Evolutionary conservation across 129 eudicot genomes (phyloP), one percentile per base, ranked within the genome.

Genomic region (Flaveria trinervia): DNA sequence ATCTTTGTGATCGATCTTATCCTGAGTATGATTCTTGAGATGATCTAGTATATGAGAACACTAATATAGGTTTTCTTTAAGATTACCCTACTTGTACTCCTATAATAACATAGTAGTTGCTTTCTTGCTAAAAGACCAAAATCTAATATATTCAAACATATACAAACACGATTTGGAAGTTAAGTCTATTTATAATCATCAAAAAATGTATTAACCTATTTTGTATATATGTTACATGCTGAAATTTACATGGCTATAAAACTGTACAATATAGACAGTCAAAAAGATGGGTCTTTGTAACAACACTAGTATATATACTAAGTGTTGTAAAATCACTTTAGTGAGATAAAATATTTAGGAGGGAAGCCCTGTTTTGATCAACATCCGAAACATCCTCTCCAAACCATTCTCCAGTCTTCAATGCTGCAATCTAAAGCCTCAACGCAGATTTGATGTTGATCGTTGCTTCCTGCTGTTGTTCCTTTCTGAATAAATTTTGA

Each of bases 341-440:
- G 71, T 65, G 9, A 44, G 9, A 30, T 30, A 30, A 30, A 57
- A 72, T 70, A 55, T 85, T 82, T 73, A 88, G 80, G 25, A 88
- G 82, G 17, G 79, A 73, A 30, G 83, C 81, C 60, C 86, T 73
- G 89, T 77, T 74, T 65, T 78, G 33, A 81, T 83, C 82, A 88
- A 77, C 54, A 59, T 71, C 76, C 86, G 83, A 78, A 80, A 80
- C 74, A 83, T 61, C 73, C 77, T 71, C 57, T 78, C 85, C 74
- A 88, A 75, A 25, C 75, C 86, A 77, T 55, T 30, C 81, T 83
- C 87, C 57, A 85, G 69, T 68, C 43, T 70, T 79, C 82, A 77
- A 80, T 73, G n/a, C 60, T 41, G 75, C 61, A 68, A 65, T 79
- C 86, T 33, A 88, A 50, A 23, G n/a, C 77, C 83, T 85, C 84